A percentile compares a stretch with the other conserved stretches of the same genome.
phyloP scores from a whole-genome alignment of 2,329 filamentous ascomycete genomes.

The Xylaria sp. region DNA sequence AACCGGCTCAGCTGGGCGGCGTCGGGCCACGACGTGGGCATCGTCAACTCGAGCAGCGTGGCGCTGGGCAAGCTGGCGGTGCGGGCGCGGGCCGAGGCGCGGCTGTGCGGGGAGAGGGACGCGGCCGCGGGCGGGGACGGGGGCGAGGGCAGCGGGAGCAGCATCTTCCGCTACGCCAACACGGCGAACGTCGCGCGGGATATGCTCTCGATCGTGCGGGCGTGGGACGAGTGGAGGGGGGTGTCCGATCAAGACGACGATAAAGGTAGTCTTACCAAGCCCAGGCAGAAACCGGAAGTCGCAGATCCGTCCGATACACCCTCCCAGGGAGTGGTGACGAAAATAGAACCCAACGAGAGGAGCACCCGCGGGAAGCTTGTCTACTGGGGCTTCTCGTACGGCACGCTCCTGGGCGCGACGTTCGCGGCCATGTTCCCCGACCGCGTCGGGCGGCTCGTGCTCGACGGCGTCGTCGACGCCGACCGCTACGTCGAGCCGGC shows the following conservation, averaged over 20 bases:
- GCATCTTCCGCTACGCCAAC: slow-evolving; percentile 38
- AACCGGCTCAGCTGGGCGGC: slow-evolving; percentile 40
- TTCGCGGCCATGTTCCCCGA: slow-evolving; percentile 48
- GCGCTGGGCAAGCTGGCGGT: slow-evolving; percentile 35
- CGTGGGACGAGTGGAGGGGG: slow-evolving; percentile 41
- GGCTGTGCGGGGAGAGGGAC: slow-evolving; percentile 39
- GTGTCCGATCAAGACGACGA: no score
- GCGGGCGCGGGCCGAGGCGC: slow-evolving; percentile 35
- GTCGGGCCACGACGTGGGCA: slow-evolving; percentile 37
- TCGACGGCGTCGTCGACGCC: slow-evolving; percentile 41
- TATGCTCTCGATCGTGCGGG: slow-evolving; percentile 45
- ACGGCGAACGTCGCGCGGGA: slow-evolving; percentile 43
- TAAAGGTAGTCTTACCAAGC: no score
- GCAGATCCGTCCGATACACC: slow-evolving; percentile 10
- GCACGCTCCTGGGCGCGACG: slow-evolving; percentile 43
- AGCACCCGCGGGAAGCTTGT: slow-evolving; percentile 37
- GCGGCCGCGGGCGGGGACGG: slow-evolving; percentile 34
- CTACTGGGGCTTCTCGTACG: slow-evolving; percentile 47
- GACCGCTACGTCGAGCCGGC: slow-evolving; percentile 46
- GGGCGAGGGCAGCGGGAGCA: slow-evolving; percentile 31
- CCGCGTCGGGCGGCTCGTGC: slow-evolving; percentile 46
- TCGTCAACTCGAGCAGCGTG: slow-evolving; percentile 39
- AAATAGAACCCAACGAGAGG: slow-evolving; percentile 13
- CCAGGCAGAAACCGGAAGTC: slow-evolving; percentile 12
- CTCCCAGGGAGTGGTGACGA: no score